Percentiles rank a stretch among this genome's conserved stretches.
phyloP scores from a whole-genome alignment of 495 filamentous ascomycete species.

The Cercophora scortea region DNA sequence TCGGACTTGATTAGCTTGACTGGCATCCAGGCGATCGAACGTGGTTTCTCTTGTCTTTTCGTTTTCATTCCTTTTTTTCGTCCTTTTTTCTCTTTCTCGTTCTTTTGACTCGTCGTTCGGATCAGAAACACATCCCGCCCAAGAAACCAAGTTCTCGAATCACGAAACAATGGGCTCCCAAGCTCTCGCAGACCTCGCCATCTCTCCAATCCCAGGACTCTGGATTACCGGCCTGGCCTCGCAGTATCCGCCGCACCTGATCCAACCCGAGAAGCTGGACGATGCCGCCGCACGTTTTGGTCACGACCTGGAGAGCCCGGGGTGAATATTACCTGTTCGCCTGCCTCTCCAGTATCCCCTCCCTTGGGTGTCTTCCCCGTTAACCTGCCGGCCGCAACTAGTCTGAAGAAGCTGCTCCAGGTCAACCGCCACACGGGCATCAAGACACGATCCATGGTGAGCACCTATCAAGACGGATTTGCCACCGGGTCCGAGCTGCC shows the following conservation, averaged over 20 bases:
- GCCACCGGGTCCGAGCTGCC: background rate
- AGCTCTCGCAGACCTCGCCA: no score
- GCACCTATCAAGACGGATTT: background rate
- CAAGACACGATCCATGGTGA: background rate
- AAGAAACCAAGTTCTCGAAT: no score
- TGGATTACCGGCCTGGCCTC: slow-evolving; percentile 23
- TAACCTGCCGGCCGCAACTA: background rate
- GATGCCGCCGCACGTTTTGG: background rate
- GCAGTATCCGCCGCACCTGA: background rate
- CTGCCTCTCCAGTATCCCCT: no score
- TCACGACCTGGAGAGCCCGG: background rate
- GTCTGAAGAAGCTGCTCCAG: background rate
- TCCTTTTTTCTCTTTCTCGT: no score
- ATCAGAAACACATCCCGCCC: no score
- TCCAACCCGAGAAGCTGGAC: background rate
- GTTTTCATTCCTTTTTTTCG: no score
- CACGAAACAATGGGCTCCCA: no score
- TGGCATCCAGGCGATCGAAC: no score
- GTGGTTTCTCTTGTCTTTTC: no score
- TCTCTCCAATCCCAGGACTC: background rate
- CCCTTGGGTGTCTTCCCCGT: background rate
- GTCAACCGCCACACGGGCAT: background rate
- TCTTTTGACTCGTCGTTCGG: no score
- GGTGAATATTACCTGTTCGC: no score
- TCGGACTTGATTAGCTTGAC: no score